Evolutionary conservation across 2,329 filamentous ascomycete species (phyloP).

Genomic region (Fusarium pilosicola): DNA sequence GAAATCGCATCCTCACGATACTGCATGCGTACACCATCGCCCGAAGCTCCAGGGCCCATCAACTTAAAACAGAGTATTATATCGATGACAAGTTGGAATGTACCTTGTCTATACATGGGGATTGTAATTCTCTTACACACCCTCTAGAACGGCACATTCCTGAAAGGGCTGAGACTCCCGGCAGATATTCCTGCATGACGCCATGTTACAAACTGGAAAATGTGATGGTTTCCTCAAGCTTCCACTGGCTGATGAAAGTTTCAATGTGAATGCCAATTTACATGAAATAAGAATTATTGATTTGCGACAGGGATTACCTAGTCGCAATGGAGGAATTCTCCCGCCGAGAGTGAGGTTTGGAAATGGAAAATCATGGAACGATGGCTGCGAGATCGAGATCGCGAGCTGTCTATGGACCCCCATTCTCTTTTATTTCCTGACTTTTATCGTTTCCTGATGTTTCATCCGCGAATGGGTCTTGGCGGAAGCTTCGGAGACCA

Average conservation of each 20-base stretch:
- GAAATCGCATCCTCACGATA: background rate
- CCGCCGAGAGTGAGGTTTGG: conserved; percentile 14
- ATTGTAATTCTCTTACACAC: conserved; percentile 35
- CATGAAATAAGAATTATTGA: conserved; percentile 19
- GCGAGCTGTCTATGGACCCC: background rate
- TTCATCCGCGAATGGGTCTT: conserved; percentile 27
- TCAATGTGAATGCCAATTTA: background rate
- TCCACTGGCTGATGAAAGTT: background rate
- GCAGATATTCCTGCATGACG: conserved; percentile 22
- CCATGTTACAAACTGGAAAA: conserved; percentile 22
- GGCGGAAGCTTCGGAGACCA: conserved; percentile 36
- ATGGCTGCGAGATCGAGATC: conserved; percentile 39
- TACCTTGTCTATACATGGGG: conserved; percentile 23
- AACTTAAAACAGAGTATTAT: conserved; percentile 30
- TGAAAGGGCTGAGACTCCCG: conserved; percentile 26
- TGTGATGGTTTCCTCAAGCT: conserved; percentile 29
- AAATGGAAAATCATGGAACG: conserved; percentile 7
- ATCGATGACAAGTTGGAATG: conserved; percentile 30
- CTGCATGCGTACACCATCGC: conserved; percentile 6
- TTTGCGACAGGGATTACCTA: conserved; percentile 22
- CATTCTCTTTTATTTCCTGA: background rate
- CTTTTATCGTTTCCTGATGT: conserved; percentile 3
- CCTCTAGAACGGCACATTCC: conserved; percentile 30
- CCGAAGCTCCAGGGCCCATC: conserved; percentile 14
- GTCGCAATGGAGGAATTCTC: conserved; percentile 13